phyloP scores from a whole-genome alignment of 1,284 basidiomycete species.

The Meira nashicola region DNA sequence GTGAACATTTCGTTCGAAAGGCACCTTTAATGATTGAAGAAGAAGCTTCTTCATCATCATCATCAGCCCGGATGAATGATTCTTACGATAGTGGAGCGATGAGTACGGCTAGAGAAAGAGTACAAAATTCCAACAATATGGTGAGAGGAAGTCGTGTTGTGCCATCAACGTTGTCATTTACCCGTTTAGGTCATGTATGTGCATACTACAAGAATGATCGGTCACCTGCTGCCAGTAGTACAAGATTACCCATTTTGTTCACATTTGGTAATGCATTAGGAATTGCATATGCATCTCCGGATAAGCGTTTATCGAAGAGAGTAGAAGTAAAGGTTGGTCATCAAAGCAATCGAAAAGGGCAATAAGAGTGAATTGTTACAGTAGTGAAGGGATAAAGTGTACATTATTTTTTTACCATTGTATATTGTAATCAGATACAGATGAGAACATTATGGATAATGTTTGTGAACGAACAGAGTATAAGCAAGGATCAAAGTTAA shows the following conservation, averaged over 20 bases:
- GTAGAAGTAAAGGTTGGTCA: no score
- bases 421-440: no score
- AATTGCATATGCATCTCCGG: no score
- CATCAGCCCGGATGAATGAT: not conserved
- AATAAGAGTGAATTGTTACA: no score
- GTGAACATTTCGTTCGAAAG: not conserved
- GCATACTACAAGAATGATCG: slow-evolving; percentile 1
- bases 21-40: not conserved
- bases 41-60: no score
- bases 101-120: not conserved
- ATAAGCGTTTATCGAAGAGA: no score
- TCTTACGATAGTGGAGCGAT: not conserved
- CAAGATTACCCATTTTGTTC: not conserved
- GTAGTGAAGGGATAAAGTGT: no score
- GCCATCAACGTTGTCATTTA: not conserved
- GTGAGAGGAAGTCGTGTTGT: not conserved
- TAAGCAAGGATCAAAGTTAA: no score
- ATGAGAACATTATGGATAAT: no score
- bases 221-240: not conserved
- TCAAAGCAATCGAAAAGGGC: no score
- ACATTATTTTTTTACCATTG: no score
- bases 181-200: not conserved
- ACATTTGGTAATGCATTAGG: slow-evolving; percentile 1
- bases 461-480: no score
- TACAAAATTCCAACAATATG: not conserved